These are phyloP conservation scores for Tirmania nivea DNA, from an alignment of 495 filamentous ascomycete species.

Conservation along the genomic window DNA sequence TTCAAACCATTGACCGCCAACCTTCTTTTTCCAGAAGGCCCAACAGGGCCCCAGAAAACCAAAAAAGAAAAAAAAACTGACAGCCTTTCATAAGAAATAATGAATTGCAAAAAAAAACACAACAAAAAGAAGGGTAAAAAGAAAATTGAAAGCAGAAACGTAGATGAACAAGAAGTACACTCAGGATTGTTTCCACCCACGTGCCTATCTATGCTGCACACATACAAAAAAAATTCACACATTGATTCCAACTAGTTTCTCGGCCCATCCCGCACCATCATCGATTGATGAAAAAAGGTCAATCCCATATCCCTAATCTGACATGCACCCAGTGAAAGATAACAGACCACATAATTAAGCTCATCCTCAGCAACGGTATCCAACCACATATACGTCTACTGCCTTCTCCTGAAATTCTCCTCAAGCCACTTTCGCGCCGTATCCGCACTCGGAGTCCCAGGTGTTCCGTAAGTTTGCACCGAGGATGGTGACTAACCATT, in stretches of 20 bases:
- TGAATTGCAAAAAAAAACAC: background rate
- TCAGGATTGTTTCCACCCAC: constrained; percentile 1
- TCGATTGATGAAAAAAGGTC: background rate
- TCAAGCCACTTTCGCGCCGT: background rate
- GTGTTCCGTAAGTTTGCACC: background rate
- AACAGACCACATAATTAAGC: background rate
- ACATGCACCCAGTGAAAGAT: background rate
- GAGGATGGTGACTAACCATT: background rate
- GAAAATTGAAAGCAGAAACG: background rate
- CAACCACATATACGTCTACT: background rate
- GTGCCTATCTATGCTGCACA: constrained; percentile 13
- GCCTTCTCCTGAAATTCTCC: background rate
- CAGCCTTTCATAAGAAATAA: constrained; percentile 2
- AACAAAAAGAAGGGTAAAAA: constrained; percentile 5
- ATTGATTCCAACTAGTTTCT: background rate
- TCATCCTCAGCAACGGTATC: background rate
- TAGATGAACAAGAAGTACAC: constrained; percentile 7
- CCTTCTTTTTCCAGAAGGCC: too few relatives aligned
- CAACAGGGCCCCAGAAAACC: too few relatives aligned
- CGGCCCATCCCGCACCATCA: background rate
- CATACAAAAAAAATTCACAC: constrained; percentile 5
- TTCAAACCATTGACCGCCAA: too few relatives aligned
- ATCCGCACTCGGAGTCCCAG: background rate
- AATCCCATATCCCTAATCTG: background rate
- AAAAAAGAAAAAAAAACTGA: too few relatives aligned